Evolutionary conservation across 768 basidiomycete species (phyloP).

Genomic region (Neoboletus subvelutipes): DNA sequence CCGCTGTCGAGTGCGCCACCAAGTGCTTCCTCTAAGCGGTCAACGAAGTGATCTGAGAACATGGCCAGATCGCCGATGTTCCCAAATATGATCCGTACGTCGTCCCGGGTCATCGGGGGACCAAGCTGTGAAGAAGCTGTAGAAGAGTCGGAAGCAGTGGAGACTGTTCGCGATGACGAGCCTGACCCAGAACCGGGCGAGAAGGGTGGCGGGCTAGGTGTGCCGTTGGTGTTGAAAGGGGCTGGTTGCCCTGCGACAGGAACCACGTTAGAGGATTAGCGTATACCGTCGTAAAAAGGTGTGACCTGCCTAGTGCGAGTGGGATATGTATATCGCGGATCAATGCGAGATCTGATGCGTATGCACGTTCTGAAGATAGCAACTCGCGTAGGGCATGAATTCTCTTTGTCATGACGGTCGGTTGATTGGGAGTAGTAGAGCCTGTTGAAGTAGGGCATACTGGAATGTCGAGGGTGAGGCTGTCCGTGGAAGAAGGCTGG

Average conservation of each 20-base stretch:
- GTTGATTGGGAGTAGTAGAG: conserved; percentile 30
- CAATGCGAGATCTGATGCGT: conserved; percentile 79
- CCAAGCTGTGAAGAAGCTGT: conserved; percentile 48
- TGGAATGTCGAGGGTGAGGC: conserved; percentile 28
- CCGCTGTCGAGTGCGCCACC: conserved; percentile 62
- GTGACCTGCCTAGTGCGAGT: conserved; percentile 63
- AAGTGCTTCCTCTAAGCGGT: conserved; percentile 63
- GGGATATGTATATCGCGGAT: conserved; percentile 79
- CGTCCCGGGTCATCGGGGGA: conserved; percentile 70
- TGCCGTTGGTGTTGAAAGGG: conserved; percentile 33
- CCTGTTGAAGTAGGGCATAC: conserved; percentile 3
- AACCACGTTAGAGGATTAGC: conserved; percentile 12
- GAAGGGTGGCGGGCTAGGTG: conserved; percentile 27
- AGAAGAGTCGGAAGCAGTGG: conserved; percentile 49
- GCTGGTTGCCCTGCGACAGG: conserved; percentile 39
- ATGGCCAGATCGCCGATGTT: conserved; percentile 75
- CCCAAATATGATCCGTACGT: conserved; percentile 69
- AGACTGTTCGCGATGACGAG: conserved; percentile 41
- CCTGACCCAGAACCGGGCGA: conserved; percentile 36
- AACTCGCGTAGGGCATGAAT: conserved; percentile 77
- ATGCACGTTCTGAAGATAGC: conserved; percentile 75
- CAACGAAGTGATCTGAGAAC: conserved; percentile 66
- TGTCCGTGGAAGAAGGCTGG: conserved; percentile 26
- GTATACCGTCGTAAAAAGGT: conserved; percentile 1
- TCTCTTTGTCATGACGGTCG: conserved; percentile 57